These are phyloP conservation scores for Dunaliella salina DNA, from an alignment of 163 green algal species.

Conservation along the genomic window DNA sequence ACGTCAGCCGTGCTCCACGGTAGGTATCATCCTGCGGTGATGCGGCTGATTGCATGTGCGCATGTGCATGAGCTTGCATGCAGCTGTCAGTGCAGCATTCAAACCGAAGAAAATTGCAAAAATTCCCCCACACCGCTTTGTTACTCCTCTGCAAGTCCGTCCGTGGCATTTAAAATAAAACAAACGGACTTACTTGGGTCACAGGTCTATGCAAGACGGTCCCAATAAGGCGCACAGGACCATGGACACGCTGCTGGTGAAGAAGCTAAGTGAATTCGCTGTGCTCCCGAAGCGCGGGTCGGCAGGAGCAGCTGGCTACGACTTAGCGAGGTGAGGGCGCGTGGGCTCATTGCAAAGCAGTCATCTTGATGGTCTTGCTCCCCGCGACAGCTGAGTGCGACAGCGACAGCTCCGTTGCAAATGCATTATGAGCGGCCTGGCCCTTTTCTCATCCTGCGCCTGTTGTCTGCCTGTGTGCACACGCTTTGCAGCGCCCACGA, in stretches of 20 bases:
- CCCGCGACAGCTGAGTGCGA: not conserved
- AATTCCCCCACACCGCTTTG: too few relatives aligned
- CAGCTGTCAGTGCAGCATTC: not conserved
- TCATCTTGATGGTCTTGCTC: not conserved
- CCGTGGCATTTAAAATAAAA: too few relatives aligned
- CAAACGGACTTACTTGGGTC: too few relatives aligned
- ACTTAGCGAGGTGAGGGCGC: slow-evolving; percentile 71
- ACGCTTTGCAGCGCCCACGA: slow-evolving; percentile 87
- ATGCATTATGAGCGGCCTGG: not conserved
- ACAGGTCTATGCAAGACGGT: not conserved
- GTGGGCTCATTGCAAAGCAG: slow-evolving; percentile 1
- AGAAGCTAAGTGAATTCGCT: slow-evolving; percentile 78
- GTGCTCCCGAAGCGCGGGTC: slow-evolving; percentile 83
- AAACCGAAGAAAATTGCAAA: too few relatives aligned
- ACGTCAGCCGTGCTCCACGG: too few relatives aligned
- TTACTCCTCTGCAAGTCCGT: too few relatives aligned
- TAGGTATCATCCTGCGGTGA: too few relatives aligned
- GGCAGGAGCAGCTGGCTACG: slow-evolving; percentile 84
- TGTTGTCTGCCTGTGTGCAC: too few relatives aligned
- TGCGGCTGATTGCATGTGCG: too few relatives aligned
- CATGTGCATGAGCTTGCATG: too few relatives aligned
- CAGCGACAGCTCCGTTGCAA: not conserved
- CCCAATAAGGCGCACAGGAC: not conserved
- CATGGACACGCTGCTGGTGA: slow-evolving; percentile 60
- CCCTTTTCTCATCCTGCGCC: too few relatives aligned